phyloP scores from a whole-genome alignment of 2,329 filamentous ascomycete genomes.

The Colletotrichum camelliae region DNA sequence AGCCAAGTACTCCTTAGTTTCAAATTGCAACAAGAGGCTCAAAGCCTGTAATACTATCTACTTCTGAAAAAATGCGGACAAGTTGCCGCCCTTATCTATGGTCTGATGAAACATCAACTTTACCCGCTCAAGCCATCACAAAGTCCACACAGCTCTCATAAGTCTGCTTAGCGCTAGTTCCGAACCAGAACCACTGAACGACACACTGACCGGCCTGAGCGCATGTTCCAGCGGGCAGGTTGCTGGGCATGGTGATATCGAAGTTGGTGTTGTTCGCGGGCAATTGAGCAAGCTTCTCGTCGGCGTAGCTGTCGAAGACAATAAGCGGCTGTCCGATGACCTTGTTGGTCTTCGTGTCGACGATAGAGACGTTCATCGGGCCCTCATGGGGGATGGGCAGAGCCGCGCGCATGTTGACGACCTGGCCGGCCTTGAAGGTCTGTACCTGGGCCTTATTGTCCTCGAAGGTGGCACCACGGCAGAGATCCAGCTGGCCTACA shows the following conservation, averaged over 20 bases:
- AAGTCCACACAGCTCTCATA: constrained; percentile 46
- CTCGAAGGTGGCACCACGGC: constrained; percentile 50
- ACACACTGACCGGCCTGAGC: constrained; percentile 36
- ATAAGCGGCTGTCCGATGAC: constrained; percentile 59
- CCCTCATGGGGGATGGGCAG: constrained; percentile 52
- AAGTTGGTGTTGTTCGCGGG: constrained; percentile 50
- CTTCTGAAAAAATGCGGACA: background rate
- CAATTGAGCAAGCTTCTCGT: constrained; percentile 40
- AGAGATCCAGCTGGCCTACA: constrained; percentile 42
- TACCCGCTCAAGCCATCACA: constrained; percentile 4
- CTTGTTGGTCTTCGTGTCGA: constrained; percentile 56
- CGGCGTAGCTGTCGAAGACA: constrained; percentile 60
- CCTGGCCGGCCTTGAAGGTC: constrained; percentile 46
- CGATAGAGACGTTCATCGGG: constrained; percentile 61
- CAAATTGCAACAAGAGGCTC: background rate
- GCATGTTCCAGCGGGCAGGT: constrained; percentile 32
- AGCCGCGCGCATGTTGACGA: constrained; percentile 43
- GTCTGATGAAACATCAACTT: background rate
- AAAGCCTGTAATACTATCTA: background rate
- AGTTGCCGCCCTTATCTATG: background rate
- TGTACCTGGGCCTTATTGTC: constrained; percentile 50
- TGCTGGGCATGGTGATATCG: constrained; percentile 41
- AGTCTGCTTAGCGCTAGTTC: constrained; percentile 39
- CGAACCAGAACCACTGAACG: constrained; percentile 53
- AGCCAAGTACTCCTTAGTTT: background rate